Percentiles rank a stretch among this genome's conserved stretches.
These are phyloP conservation scores for Rubia occidens DNA, from an alignment of 305 asterid genomes.

Conservation along the genomic window DNA sequence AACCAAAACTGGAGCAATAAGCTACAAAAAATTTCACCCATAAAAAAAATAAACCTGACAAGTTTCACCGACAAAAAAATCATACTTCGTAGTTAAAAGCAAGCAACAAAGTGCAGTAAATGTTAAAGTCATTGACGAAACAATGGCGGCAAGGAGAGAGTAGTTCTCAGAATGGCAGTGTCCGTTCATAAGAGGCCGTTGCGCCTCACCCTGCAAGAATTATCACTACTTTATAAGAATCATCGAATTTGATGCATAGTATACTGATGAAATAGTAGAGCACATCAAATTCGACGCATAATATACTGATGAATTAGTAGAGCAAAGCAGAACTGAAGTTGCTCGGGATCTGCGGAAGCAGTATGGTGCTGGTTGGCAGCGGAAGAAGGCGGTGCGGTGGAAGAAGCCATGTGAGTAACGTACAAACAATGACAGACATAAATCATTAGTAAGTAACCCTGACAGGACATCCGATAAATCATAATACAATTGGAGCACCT, in stretches of 20 bases:
- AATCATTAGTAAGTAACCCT: no score
- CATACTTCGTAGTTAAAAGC: neutral
- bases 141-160: constrained; percentile 46
- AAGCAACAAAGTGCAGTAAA: neutral
- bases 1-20: constrained; percentile 7
- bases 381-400: neutral
- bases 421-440: no score
- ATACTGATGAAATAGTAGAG: neutral
- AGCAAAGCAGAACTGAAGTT: constrained; percentile 1
- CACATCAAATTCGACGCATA: no score
- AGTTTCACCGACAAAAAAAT: no score
- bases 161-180: constrained; percentile 32
- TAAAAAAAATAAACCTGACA: constrained; percentile 78
- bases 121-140: constrained; percentile 48
- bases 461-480: no score
- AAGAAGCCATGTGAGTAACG: constrained; percentile 14
- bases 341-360: constrained; percentile 2
- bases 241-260: neutral
- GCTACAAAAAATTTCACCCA: constrained; percentile 14
- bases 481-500: no score
- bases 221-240: no score
- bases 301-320: no score
- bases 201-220: constrained; percentile 22
- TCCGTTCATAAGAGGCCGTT: constrained; percentile 41
- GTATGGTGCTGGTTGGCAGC: no score